Evolutionary conservation across 1,284 basidiomycete genomes (phyloP), one percentile per base, ranked within the genome.

Genomic region (Fomitopsis schrenkii): DNA sequence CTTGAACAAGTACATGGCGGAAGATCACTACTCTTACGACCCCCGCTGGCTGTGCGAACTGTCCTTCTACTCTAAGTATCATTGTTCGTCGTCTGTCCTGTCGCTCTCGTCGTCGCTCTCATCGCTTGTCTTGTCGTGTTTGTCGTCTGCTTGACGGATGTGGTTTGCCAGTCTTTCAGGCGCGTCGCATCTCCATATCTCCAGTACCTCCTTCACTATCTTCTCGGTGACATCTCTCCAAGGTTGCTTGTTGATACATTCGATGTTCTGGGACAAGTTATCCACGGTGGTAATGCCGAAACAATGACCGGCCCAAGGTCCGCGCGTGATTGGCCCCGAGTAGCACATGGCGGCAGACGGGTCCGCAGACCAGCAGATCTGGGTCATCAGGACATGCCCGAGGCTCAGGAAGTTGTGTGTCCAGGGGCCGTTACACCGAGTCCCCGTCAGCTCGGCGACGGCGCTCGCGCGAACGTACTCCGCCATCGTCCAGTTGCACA

Each of bases 281-380:
- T 62, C 60, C 44, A 60, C n/a, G 19, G 59, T 26, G 59, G 66
- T 14, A 68, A 79, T 68, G 63, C 70, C 65, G 70, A 78, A 63
- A 63, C 70, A 2, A 70, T 77, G 59, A 66, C 66, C 67, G 5
- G 67, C 68, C 68, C 67, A 70, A 1, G 53, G 55, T 0, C 67
- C 68, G 2, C 56, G 59, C 7, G 40, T 42, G 12, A 70, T 26
- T 19, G 52, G 26, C 6, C 50, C 50, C 6, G 33, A 12, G 4
- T 52, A 48, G 14, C 7, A 5, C 57, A 64, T 57, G 17, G 60
- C 19, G n/a, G 26, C 45, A 40, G 57, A 59, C 1, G 19, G n/a
- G 22, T 62, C 53, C 14, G 44, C 17, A 9, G 65, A 64, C 65
- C 65, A 67, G 60, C 63, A 66, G 12, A 66, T 64, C 15, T 57